Conservation (phyloP, 352 stramenopile genomes). For the Lagenidium giganteum region DNA sequence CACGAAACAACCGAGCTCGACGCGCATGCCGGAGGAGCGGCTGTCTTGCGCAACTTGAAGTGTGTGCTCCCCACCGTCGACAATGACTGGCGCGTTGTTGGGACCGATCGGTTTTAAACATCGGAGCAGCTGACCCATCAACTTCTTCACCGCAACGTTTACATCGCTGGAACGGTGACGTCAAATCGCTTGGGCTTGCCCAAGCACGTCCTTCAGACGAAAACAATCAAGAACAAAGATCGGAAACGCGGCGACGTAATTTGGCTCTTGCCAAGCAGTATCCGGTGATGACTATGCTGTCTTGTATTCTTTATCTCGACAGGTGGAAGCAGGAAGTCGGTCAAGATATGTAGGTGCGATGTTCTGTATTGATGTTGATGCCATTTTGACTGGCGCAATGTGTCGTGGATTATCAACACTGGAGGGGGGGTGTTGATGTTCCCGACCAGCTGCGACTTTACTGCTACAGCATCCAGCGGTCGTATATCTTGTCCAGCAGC, state of each 20-base stretch:
- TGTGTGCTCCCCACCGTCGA: neutral
- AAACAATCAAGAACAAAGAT: no score
- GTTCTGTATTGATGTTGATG: no score
- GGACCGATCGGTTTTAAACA: conserved; percentile 1
- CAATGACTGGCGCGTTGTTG: neutral
- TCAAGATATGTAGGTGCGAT: no score
- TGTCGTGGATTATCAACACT: conserved; percentile 13
- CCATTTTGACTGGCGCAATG: no score
- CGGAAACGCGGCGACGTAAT: neutral
- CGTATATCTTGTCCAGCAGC: neutral
- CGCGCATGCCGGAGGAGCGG: conserved; percentile 1
- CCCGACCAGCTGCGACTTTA: conserved; percentile 19
- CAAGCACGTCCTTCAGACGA: neutral
- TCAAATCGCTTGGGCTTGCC: neutral
- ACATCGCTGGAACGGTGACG: neutral
- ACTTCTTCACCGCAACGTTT: neutral
- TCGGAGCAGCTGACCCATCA: neutral
- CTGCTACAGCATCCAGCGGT: conserved; percentile 7
- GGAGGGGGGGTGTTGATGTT: conserved; percentile 19
- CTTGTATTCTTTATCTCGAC: neutral
- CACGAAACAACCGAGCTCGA: neutral
- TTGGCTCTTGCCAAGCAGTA: neutral
- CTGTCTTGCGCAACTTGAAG: conserved; percentile 10
- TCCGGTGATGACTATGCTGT: neutral
- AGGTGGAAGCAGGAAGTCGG: no score